Percentiles rank a stretch among this genome's conserved stretches.
Conservation (phyloP, 2,329 filamentous ascomycete genomes). For the Amphichorda felina region DNA sequence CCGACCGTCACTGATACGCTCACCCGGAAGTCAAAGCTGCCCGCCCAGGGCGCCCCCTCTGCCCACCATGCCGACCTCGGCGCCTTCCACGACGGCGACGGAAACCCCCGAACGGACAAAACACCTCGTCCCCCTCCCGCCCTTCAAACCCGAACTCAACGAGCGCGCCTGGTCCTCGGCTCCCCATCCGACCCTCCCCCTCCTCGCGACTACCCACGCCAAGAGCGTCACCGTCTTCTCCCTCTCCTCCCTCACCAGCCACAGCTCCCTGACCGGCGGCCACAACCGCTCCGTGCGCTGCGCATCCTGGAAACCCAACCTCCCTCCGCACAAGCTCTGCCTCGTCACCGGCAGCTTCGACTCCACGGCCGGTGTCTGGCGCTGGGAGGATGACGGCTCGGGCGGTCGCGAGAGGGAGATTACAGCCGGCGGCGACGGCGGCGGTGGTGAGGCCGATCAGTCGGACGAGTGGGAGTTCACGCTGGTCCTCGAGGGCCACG, state of each 20-base stretch:
- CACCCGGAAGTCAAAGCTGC: too few species aligned
- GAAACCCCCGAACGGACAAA: neutral
- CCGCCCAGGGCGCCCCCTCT: neutral
- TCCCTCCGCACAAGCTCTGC: conserved; percentile 51
- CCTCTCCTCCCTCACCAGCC: conserved; percentile 64
- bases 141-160: conserved; percentile 44
- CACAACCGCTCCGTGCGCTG: conserved; percentile 85
- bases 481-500: conserved; percentile 86
- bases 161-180: conserved; percentile 76
- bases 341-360: conserved; percentile 92
- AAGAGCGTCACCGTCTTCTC: conserved; percentile 87
- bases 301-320: conserved; percentile 75
- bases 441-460: conserved; percentile 38
- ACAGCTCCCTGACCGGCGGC: conserved; percentile 72
- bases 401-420: conserved; percentile 24
- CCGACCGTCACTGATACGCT: too few species aligned
- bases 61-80: conserved; percentile 3
- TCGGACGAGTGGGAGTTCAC: conserved; percentile 87
- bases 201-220: conserved; percentile 79
- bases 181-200: conserved; percentile 76
- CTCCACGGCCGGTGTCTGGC: conserved; percentile 79
- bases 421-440: conserved; percentile 11
- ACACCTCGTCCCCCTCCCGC: conserved; percentile 29
- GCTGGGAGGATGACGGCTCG: conserved; percentile 42
- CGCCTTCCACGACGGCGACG: neutral